Conservation (phyloP, 1,284 basidiomycete species). For the Veloboletus limbatus region DNA sequence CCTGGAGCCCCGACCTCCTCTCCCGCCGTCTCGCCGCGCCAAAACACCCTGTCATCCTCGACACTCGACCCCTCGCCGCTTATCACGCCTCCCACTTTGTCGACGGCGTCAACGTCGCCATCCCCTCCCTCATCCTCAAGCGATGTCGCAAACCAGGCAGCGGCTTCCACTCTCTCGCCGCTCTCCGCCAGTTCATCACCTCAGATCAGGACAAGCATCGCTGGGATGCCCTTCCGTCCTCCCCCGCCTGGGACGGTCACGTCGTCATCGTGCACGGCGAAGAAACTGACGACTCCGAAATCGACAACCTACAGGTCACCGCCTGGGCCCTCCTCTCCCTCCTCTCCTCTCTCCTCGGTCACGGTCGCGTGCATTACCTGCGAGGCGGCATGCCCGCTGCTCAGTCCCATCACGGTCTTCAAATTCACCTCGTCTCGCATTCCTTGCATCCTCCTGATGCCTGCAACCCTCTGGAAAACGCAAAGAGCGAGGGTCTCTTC, state of each 20-base stretch:
- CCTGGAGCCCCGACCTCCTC: conserved; percentile 47
- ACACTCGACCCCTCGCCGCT: conserved; percentile 69
- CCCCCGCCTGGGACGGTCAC: conserved; percentile 65
- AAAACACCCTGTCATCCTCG: conserved; percentile 69
- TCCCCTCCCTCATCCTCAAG: conserved; percentile 84
- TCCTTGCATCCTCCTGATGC: conserved; percentile 15
- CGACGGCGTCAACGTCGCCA: conserved; percentile 75
- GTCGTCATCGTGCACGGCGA: conserved; percentile 70
- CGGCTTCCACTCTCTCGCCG: conserved; percentile 60
- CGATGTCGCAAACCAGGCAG: conserved; percentile 69
- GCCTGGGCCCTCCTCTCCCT: conserved; percentile 68
- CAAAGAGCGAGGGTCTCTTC: conserved; percentile 52
- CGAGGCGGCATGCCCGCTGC: conserved; percentile 65
- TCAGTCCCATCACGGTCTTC: conserved; percentile 52
- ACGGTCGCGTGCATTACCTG: conserved; percentile 59
- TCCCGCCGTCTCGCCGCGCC: conserved; percentile 47
- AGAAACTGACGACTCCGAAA: conserved; percentile 65
- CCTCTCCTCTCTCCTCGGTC: conserved; percentile 50
- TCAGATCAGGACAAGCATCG: conserved; percentile 62
- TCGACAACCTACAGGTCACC: conserved; percentile 49
- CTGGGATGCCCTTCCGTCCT: conserved; percentile 56
- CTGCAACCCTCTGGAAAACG: conserved; percentile 23
- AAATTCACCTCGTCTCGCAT: conserved; percentile 37
- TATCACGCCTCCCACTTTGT: conserved; percentile 63
- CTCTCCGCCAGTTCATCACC: conserved; percentile 73